Base-by-base conservation (phyloP, 345 rosid species). In the Cardamine resedifolia region DNA sequence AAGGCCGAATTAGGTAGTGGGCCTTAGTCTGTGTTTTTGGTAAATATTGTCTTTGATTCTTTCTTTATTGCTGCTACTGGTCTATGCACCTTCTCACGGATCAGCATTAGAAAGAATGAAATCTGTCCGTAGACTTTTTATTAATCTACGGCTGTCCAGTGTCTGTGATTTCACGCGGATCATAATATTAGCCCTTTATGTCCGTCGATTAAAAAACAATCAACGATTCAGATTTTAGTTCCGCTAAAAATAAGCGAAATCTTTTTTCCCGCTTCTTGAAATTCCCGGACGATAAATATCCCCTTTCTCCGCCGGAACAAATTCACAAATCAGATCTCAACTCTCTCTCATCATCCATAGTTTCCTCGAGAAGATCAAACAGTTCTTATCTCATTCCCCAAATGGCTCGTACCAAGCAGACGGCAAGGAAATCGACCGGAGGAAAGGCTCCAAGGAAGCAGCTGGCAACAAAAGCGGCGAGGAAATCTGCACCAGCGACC, bases 361-460 rank as follows among this genome's bases (percentile, higher is more conserved):
- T 0, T 7, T 5, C 5, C 41, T 60, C 31, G 1, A 24, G 20
- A 66, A 45, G 49, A 27, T 14, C 21, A 58, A 31, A 10, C 34
- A 6, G 5, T 51, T 36, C 2, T 4, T 7, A 44, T 38, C 24
- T 3, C n/a, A n/a, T n/a, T 21, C 1, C 1, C 2, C 1, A 10
- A 83, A 83, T 85, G 90, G 90, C 90, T 19, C 90, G 87, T 0
- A 85, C 90, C 23, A 85, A 85, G 84, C 90, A 85, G 48, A 85
- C 87, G 0, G 87, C 90, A 0, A 80, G 89, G 41, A 85, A 85
- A 55, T 85, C 89, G 0, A 85, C 89, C 51, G 87, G 89, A 57
- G 87, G 89, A 0, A 85, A 85, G 75, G 89, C 89, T 0, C 87
- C 90, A 9, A 79, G 90, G 24, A 85, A 85, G 85, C 90, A 85